Conservation (phyloP, 805 yeast species). For the Zygoascus bituminiphila region DNA sequence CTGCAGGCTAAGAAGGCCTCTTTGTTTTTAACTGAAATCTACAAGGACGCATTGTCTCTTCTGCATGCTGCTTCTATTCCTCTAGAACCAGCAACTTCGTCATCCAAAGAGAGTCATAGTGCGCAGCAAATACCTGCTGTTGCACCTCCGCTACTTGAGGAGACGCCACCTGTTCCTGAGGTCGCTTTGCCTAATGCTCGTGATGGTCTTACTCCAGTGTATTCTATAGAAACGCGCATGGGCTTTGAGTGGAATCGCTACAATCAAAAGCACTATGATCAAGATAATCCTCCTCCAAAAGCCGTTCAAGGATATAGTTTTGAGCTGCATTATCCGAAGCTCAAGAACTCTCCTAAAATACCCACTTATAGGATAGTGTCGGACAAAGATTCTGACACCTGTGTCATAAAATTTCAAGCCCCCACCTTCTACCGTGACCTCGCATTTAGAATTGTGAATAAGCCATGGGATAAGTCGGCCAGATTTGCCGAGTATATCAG, state of each 20-base stretch:
- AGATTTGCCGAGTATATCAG: constrained; percentile 23
- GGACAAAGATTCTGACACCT: constrained; percentile 20
- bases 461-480: constrained; percentile 30
- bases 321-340: constrained; percentile 29
- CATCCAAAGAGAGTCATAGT: neutral
- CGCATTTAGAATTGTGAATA: constrained; percentile 28
- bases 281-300: constrained; percentile 32
- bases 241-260: constrained; percentile 33
- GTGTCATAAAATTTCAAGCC: constrained; percentile 27
- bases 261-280: constrained; percentile 28
- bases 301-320: constrained; percentile 31
- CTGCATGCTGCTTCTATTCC: neutral
- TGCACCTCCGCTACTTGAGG: neutral
- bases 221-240: constrained; percentile 24
- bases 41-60: neutral
- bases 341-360: constrained; percentile 19
- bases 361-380: constrained; percentile 28
- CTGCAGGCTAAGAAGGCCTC: constrained; percentile 18
- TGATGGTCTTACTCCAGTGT: constrained; percentile 22
- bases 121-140: neutral
- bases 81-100: neutral
- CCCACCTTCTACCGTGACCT: constrained; percentile 29
- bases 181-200: neutral
- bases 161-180: neutral
- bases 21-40: constrained; percentile 10